Percentiles rank a stretch among this genome's conserved stretches.
Evolutionary conservation across 2,329 filamentous ascomycete genomes (phyloP).

Genomic region (Fusarium sororula): DNA sequence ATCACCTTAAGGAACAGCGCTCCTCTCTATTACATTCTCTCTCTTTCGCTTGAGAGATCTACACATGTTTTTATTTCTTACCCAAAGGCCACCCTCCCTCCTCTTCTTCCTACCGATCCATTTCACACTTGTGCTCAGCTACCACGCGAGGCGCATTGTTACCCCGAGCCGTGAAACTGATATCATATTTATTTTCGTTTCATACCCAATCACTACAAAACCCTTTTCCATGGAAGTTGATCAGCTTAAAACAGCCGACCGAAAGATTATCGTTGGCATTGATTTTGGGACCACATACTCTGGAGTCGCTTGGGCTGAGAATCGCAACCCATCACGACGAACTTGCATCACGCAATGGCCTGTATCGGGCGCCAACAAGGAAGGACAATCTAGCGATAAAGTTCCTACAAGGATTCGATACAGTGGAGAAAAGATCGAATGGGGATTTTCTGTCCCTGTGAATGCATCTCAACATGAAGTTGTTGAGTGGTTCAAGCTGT

Average conservation of each 20-base stretch:
- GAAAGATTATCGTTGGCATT: slow-evolving; percentile 59
- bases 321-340: slow-evolving; percentile 49
- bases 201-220: not conserved
- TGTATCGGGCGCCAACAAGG: slow-evolving; percentile 47
- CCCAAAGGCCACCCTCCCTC: not conserved
- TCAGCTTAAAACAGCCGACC: slow-evolving; percentile 46
- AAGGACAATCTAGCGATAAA: slow-evolving; percentile 54
- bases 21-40: not conserved
- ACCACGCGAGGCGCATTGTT: not conserved
- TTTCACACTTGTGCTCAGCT: not conserved
- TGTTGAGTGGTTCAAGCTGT: slow-evolving; percentile 61
- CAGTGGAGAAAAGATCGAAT: slow-evolving; percentile 49
- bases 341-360: slow-evolving; percentile 55
- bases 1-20: not conserved
- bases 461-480: slow-evolving; percentile 51
- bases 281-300: slow-evolving; percentile 66
- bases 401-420: slow-evolving; percentile 58
- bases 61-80: not conserved
- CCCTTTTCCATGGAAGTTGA: slow-evolving; percentile 48
- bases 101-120: not conserved
- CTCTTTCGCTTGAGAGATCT: not conserved
- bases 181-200: not conserved
- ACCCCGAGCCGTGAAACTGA: not conserved
- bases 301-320: slow-evolving; percentile 59
- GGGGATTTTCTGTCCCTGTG: slow-evolving; percentile 57